These are phyloP conservation scores for Lactifluus rugatus DNA, from an alignment of 768 basidiomycete genomes.

Conservation along the genomic window DNA sequence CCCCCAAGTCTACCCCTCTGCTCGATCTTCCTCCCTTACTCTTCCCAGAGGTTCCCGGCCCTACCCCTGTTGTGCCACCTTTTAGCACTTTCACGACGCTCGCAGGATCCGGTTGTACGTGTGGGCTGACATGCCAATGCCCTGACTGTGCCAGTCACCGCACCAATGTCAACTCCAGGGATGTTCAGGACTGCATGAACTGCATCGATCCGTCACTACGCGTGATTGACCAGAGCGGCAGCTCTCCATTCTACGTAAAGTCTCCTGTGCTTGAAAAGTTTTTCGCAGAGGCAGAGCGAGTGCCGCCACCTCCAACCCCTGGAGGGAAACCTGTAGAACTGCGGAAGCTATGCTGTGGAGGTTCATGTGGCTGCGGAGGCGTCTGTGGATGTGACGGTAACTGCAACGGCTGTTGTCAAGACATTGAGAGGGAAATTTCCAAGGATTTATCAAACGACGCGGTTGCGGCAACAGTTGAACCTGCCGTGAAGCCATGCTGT, in stretches of 20 bases:
- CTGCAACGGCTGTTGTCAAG: slow-evolving; percentile 14
- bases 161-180: not conserved
- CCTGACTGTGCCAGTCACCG: slow-evolving; percentile 13
- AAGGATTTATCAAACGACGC: not conserved
- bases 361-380: slow-evolving; percentile 15
- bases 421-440: not conserved
- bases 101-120: slow-evolving; percentile 20
- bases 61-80: slow-evolving; percentile 15
- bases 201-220: slow-evolving; percentile 14
- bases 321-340: slow-evolving; percentile 17
- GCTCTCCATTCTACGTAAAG: not conserved
- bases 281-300: slow-evolving; percentile 13
- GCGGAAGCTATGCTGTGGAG: slow-evolving; percentile 20
- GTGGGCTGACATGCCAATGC: slow-evolving; percentile 19
- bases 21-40: slow-evolving; percentile 18
- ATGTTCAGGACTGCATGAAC: slow-evolving; percentile 8
- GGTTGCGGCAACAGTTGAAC: not conserved
- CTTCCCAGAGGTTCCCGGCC: slow-evolving; percentile 8
- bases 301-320: slow-evolving; percentile 13
- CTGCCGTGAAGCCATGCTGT: not conserved
- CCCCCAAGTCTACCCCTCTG: not conserved
- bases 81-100: slow-evolving; percentile 20
- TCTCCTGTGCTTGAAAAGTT: slow-evolving; percentile 15
- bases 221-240: slow-evolving; percentile 6
- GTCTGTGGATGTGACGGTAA: slow-evolving; percentile 16